phyloP scores from a whole-genome alignment of 1,139 yeast species.

The Protomyces pachydermus region DNA sequence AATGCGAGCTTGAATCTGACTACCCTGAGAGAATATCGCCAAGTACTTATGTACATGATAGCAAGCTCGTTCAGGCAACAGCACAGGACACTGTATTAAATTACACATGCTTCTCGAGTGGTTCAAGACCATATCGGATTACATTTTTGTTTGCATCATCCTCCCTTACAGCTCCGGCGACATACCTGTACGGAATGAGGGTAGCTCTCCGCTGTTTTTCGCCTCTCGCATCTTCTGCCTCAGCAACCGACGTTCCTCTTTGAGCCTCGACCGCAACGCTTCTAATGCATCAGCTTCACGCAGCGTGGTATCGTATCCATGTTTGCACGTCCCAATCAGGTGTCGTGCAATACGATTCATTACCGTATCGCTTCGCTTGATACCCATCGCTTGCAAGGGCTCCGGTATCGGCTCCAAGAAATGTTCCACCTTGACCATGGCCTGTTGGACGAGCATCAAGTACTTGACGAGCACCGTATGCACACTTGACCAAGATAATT shows the following conservation, averaged over 20 bases:
- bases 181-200: background rate
- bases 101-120: too few species aligned
- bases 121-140: too few species aligned
- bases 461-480: conserved; percentile 4
- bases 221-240: background rate
- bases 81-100: too few species aligned
- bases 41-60: too few species aligned
- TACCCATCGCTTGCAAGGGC: background rate
- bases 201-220: too few species aligned
- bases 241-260: background rate
- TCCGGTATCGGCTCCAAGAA: conserved; percentile 15
- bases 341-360: conserved; percentile 15
- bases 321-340: background rate
- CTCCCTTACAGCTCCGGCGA: background rate
- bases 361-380: conserved; percentile 11
- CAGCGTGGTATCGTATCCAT: background rate
- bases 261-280: background rate
- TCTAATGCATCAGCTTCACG: background rate
- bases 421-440: conserved; percentile 2
- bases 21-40: too few species aligned
- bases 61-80: too few species aligned
- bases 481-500: conserved; percentile 1
- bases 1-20: too few species aligned
- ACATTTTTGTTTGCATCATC: too few species aligned
- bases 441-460: background rate